Conservation (phyloP, 73 alveolate species). For the Paraurostyla sp. region DNA sequence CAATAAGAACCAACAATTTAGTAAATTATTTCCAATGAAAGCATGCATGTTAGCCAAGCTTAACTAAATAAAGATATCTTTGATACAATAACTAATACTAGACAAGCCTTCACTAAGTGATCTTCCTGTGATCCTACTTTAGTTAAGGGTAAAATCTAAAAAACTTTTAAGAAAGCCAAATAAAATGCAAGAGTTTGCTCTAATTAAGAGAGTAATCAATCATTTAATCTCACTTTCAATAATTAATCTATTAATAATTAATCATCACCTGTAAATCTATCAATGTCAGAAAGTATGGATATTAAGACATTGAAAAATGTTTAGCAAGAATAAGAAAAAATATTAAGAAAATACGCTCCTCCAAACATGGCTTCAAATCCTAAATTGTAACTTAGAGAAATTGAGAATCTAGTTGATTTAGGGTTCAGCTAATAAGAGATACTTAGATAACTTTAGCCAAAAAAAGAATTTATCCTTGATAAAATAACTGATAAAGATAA, state of each 20-base stretch:
- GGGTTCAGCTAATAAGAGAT: slow-evolving; percentile 21
- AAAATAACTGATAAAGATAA: not conserved
- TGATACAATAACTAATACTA: not conserved
- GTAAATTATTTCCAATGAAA: not conserved
- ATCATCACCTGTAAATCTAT: not conserved
- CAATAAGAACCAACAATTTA: not conserved
- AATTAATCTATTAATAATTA: not conserved
- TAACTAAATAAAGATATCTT: not conserved
- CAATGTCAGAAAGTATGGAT: too few relatives aligned
- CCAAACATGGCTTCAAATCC: not conserved
- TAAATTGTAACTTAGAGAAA: not conserved
- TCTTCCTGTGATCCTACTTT: not conserved
- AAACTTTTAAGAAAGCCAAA: not conserved
- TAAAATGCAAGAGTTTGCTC: not conserved
- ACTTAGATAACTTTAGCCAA: not conserved
- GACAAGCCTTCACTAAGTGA: not conserved
- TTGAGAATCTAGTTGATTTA: slow-evolving; percentile 1
- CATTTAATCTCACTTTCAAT: too few relatives aligned
- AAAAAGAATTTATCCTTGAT: too few relatives aligned
- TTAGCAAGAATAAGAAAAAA: not conserved
- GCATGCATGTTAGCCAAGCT: not conserved
- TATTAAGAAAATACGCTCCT: slow-evolving; percentile 2
- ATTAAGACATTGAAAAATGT: not conserved
- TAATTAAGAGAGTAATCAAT: too few relatives aligned
- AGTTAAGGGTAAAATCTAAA: not conserved